Conservation (phyloP, 495 filamentous ascomycete species). For the Penicillium subrubescens region DNA sequence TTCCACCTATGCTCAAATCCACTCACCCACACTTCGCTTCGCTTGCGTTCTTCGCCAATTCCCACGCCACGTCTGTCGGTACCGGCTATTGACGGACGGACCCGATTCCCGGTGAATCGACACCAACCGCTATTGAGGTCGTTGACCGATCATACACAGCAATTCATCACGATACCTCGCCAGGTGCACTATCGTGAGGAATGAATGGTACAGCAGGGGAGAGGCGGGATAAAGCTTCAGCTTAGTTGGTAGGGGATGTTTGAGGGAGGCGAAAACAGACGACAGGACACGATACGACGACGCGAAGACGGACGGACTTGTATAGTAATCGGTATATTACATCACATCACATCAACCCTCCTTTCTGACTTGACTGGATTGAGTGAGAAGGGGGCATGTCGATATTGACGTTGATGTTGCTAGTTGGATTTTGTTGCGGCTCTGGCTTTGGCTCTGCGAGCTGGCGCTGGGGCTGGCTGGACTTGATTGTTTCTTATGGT, state of each 20-base stretch:
- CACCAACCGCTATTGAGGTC: background rate
- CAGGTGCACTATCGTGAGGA: background rate
- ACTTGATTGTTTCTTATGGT: background rate
- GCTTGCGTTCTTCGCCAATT: background rate
- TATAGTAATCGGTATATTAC: background rate
- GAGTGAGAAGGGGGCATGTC: background rate
- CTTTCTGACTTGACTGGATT: background rate
- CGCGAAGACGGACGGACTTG: background rate
- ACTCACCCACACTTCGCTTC: background rate
- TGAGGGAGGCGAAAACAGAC: too few relatives aligned
- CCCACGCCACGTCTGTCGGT: background rate
- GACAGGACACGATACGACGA: background rate
- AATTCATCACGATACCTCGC: background rate
- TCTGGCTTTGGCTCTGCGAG: background rate
- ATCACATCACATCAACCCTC: background rate
- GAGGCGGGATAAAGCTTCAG: background rate
- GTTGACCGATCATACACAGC: background rate
- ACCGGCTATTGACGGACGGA: background rate
- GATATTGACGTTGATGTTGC: background rate
- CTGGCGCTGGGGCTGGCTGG: background rate
- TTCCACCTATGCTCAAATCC: background rate
- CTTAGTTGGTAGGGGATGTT: background rate
- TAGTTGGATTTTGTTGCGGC: too few relatives aligned
- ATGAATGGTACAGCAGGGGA: background rate
- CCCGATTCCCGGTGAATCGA: background rate